Conservation (phyloP, 164 flowering plant genomes). For the Protea cynaroides region DNA sequence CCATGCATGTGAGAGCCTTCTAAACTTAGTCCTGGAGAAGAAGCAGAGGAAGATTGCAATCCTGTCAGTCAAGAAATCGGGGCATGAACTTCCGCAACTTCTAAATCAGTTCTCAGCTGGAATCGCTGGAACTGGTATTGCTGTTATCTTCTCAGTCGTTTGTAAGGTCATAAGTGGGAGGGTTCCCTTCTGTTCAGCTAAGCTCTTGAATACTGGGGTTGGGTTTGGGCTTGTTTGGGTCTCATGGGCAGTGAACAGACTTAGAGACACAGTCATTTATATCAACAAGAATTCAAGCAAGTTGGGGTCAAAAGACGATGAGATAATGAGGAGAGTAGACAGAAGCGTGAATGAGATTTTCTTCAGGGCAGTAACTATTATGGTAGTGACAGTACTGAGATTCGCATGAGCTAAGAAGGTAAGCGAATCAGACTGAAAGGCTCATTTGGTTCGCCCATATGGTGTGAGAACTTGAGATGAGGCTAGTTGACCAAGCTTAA, state of each 20-base stretch:
- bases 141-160: slow-evolving; percentile 56
- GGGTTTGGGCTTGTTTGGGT: slow-evolving; percentile 85
- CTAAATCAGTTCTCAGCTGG: slow-evolving; percentile 65
- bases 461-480: background rate
- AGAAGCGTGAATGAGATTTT: slow-evolving; percentile 48
- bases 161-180: slow-evolving; percentile 44
- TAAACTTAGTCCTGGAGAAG: slow-evolving; percentile 52
- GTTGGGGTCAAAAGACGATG: slow-evolving; percentile 45
- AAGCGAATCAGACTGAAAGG: background rate
- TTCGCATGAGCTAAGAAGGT: slow-evolving; percentile 36
- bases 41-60: slow-evolving; percentile 32
- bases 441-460: background rate
- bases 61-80: slow-evolving; percentile 55
- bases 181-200: slow-evolving; percentile 53
- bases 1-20: slow-evolving; percentile 81
- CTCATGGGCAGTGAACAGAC: slow-evolving; percentile 62
- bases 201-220: slow-evolving; percentile 50
- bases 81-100: slow-evolving; percentile 61
- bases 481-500: background rate
- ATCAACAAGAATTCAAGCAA: slow-evolving; percentile 42
- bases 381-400: slow-evolving; percentile 50
- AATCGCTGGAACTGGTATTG: slow-evolving; percentile 87
- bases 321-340: slow-evolving; percentile 44
- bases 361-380: slow-evolving; percentile 60
- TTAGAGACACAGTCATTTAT: slow-evolving; percentile 45